Base-by-base conservation (phyloP, 164 flowering plant species). In the Umbellularia californica region DNA sequence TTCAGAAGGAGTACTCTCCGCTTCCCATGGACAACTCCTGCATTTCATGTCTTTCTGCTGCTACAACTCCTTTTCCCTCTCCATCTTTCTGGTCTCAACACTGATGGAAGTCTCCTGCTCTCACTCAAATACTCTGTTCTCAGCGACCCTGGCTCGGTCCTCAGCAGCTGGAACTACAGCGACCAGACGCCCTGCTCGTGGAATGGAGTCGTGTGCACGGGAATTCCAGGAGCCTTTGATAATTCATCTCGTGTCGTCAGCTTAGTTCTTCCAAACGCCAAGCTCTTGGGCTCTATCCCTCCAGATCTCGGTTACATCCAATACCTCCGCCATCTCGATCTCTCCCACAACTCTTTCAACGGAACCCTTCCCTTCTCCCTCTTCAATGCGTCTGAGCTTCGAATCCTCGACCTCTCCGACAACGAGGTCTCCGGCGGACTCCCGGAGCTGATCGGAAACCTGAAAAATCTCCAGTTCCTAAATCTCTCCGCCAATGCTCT, bases 401-500 rank as follows among this genome's bases (percentile, higher is more conserved):
- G 69, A 28, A 55, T 65, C 25, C 88, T 93, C 22, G 85, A 84
- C 65, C 80, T 96, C 71, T 89, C 98, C 62, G 81, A 84, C 76
- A 96, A 93, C 70, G 71, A 82, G 71, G 79, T 96, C 76, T 88
- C 95, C 30, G 97, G 97, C 19, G 82, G 73, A 74, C 71, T 93
- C 4, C 89, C 95, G 13, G 89, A 81, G 75, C 62, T 75, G 3
- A 55, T 84, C 3, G 83, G 75, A 1, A 75, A 67, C 19, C 75
- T 90, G 1, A 70, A 69, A 15, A 86, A 68, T 25, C 92, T 95
- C 17, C 82, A 87, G 58, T 25, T 79, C n/a, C 85, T 95, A 9
- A 91, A 95, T 80, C 84, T 93, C 22, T 95, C 99, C 0, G 88
- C 82, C 66, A 93, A 93, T 76, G 93, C 96, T 35, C 75, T 95